Conservation (phyloP, 192 early-diverging fungal species). For the Phycomyces blakesleeanus region DNA sequence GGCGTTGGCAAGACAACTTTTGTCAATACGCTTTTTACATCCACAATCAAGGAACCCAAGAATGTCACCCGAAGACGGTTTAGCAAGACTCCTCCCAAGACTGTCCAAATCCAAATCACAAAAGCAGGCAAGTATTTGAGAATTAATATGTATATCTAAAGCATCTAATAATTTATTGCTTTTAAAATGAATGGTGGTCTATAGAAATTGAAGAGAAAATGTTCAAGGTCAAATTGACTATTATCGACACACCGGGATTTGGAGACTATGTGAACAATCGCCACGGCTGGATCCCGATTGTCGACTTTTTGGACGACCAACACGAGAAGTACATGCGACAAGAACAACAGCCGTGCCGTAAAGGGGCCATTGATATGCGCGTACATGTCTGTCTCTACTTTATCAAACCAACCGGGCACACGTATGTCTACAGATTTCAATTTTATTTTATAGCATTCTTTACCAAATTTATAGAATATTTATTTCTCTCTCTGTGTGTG, state of each 20-base stretch:
- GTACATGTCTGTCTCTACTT: constrained; percentile 99
- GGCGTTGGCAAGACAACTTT: constrained; percentile 98
- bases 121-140: constrained; percentile 81
- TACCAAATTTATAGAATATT: too few species aligned
- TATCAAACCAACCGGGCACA: constrained; percentile 97
- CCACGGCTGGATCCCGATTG: constrained; percentile 96
- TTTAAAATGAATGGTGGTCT: too few species aligned
- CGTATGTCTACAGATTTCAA: constrained; percentile 49
- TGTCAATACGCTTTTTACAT: constrained; percentile 98
- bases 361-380: constrained; percentile 87
- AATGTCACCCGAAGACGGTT: constrained; percentile 66
- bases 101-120: constrained; percentile 95
- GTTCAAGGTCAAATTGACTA: constrained; percentile 93
- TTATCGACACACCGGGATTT: constrained; percentile 90
- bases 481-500: constrained; percentile 15
- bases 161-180: too few species aligned
- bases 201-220: constrained; percentile 95
- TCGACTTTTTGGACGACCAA: constrained; percentile 98
- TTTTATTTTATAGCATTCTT: too few species aligned
- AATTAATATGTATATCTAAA: not conserved
- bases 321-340: constrained; percentile 92
- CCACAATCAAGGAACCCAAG: constrained; percentile 89
- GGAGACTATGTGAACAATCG: constrained; percentile 91
- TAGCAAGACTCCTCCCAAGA: constrained; percentile 85
- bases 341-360: constrained; percentile 83